Evolutionary conservation across 2,329 filamentous ascomycete genomes (phyloP).

Genomic region (Cladosporium phlei): DNA sequence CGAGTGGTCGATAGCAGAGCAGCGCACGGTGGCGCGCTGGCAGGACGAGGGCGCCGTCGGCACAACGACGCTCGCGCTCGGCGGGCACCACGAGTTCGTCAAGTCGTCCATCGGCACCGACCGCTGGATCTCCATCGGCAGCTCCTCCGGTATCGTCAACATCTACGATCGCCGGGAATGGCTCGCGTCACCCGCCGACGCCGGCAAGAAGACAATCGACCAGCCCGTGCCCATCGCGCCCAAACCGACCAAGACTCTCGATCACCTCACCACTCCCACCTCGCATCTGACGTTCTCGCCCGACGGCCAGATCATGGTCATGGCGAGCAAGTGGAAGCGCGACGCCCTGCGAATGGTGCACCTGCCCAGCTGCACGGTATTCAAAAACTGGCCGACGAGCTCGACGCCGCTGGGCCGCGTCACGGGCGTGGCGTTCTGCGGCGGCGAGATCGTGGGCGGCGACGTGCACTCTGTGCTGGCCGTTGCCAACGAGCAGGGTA

Average conservation of each 20-base stretch:
- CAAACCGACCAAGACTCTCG: conserved; percentile 66
- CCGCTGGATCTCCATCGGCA: conserved; percentile 84
- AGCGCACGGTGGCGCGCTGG: conserved; percentile 75
- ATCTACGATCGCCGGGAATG: conserved; percentile 79
- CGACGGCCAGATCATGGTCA: conserved; percentile 83
- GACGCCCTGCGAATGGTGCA: conserved; percentile 85
- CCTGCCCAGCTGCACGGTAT: conserved; percentile 86
- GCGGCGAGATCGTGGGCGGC: conserved; percentile 31
- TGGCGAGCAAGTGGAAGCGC: conserved; percentile 81
- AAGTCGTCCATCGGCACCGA: conserved; percentile 65
- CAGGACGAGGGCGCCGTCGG: conserved; percentile 83
- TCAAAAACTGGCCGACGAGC: conserved; percentile 92
- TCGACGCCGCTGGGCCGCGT: conserved; percentile 84
- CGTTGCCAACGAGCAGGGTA: conserved; percentile 83
- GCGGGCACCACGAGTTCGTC: conserved; percentile 56
- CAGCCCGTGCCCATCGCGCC: conserved; percentile 58
- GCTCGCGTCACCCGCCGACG: conserved; percentile 22
- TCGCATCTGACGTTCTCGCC: conserved; percentile 76
- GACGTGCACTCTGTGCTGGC: conserved; percentile 58
- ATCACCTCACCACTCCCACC: conserved; percentile 82
- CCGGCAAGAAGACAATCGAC: conserved; percentile 12
- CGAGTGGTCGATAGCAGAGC: conserved; percentile 71
- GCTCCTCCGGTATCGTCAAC: conserved; percentile 82
- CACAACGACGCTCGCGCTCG: conserved; percentile 75
- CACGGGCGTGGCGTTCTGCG: conserved; percentile 51